These are phyloP conservation scores for Scenedesmus sp. DNA, from an alignment of 163 green algal species.

Conservation along the genomic window DNA sequence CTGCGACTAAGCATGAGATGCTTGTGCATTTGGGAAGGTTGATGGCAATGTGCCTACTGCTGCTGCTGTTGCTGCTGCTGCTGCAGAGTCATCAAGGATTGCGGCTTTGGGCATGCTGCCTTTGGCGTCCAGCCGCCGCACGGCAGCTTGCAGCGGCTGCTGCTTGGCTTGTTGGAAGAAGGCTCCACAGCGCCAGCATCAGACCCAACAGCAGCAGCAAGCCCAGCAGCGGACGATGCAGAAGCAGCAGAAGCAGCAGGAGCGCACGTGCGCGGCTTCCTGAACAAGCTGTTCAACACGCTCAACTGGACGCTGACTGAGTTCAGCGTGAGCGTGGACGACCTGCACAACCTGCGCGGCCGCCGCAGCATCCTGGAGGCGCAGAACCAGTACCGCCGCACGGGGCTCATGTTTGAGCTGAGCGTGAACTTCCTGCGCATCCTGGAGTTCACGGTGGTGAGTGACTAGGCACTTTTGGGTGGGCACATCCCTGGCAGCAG, in stretches of 20 bases:
- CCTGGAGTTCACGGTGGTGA: constrained; percentile 77
- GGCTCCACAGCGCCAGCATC: not conserved
- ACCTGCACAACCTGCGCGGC: constrained; percentile 52
- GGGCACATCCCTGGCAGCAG: not conserved
- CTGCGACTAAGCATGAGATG: not conserved
- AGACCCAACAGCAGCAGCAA: not conserved
- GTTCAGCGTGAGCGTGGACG: constrained; percentile 70
- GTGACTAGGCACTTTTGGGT: not conserved
- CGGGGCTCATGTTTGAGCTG: constrained; percentile 79
- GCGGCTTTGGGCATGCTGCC: constrained; percentile 26
- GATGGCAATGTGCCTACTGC: not conserved
- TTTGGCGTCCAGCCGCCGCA: not conserved
- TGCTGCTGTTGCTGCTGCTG: not conserved
- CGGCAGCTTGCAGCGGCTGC: constrained; percentile 26
- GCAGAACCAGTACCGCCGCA: constrained; percentile 63
- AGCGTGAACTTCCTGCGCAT: constrained; percentile 78
- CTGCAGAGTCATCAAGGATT: constrained; percentile 19
- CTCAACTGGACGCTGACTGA: constrained; percentile 92
- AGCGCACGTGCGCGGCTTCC: constrained; percentile 66
- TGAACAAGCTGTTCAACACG: constrained; percentile 91
- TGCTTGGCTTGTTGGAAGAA: not conserved
- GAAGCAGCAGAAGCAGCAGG: not conserved
- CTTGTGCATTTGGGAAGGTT: not conserved
- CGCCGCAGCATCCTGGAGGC: constrained; percentile 48
- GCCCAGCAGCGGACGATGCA: not conserved